A percentile compares a stretch with the other conserved stretches of the same genome.
Evolutionary conservation across 495 filamentous ascomycete genomes (phyloP).

Genomic region (Xylaria venustula): DNA sequence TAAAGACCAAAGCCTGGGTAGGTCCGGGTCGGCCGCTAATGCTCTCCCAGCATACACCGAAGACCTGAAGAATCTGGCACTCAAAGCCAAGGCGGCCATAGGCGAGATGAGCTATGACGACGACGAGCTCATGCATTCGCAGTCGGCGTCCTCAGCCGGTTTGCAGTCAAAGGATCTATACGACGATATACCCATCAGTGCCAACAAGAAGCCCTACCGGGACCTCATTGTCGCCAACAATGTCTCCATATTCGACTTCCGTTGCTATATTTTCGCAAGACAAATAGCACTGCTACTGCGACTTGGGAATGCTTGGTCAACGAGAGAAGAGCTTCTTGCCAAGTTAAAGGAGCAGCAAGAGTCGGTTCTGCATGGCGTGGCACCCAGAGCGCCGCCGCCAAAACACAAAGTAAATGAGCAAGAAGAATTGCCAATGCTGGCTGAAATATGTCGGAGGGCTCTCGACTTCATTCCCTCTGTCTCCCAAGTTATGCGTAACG

Average conservation of each 20-base stretch:
- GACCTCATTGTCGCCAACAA: constrained; percentile 93
- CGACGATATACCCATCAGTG: constrained; percentile 64
- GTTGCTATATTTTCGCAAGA: constrained; percentile 88
- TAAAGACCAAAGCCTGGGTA: constrained; percentile 63
- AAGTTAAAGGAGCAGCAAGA: constrained; percentile 59
- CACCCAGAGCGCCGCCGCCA: constrained; percentile 42
- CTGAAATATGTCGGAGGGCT: constrained; percentile 76
- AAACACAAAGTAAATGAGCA: constrained; percentile 53
- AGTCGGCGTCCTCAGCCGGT: constrained; percentile 31
- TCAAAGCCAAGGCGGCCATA: constrained; percentile 43
- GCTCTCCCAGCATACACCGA: constrained; percentile 68
- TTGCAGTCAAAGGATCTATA: constrained; percentile 28
- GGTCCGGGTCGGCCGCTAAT: constrained; percentile 40
- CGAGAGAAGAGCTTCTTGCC: constrained; percentile 54
- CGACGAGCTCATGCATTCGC: constrained; percentile 47
- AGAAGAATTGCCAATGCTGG: constrained; percentile 73
- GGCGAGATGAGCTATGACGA: constrained; percentile 29
- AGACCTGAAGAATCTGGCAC: constrained; percentile 61
- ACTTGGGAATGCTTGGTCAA: constrained; percentile 67
- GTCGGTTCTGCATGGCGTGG: constrained; percentile 49
- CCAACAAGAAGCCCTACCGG: constrained; percentile 78
- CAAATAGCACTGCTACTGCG: constrained; percentile 83
- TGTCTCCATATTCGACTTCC: constrained; percentile 96
- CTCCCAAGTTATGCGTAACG: constrained; percentile 72
- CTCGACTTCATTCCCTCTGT: constrained; percentile 78